phyloP scores from a whole-genome alignment of 2,329 filamentous ascomycete genomes.

The Trichocomaceae sp. region DNA sequence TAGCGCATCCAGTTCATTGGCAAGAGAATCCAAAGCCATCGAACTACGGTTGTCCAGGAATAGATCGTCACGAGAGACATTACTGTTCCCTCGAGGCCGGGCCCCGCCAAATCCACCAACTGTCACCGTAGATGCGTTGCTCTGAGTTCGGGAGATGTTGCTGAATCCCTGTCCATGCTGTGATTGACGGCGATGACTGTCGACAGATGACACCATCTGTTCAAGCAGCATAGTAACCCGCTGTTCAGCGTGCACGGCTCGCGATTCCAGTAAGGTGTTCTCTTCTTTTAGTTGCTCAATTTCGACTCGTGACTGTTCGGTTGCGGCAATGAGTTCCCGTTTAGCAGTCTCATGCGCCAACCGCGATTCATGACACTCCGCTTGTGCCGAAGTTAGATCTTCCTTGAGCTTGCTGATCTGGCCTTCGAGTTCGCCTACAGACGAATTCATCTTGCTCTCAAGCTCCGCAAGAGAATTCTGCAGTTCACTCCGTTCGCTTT shows the following conservation, averaged over 20 bases:
- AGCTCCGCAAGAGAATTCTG: conserved; percentile 62
- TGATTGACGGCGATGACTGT: conserved; percentile 80
- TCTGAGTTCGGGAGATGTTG: conserved; percentile 47
- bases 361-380: conserved; percentile 63
- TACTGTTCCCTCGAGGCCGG: conserved; percentile 36
- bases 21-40: conserved; percentile 79
- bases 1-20: conserved; percentile 83
- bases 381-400: conserved; percentile 60
- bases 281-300: conserved; percentile 77
- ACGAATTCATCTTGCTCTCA: conserved; percentile 61
- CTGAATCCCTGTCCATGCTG: conserved; percentile 38
- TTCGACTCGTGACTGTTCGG: conserved; percentile 56
- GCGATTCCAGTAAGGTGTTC: conserved; percentile 71
- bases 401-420: conserved; percentile 62
- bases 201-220: conserved; percentile 88
- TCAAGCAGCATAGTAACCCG: conserved; percentile 90
- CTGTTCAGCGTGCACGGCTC: conserved; percentile 82
- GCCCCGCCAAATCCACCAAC: conserved; percentile 21
- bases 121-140: conserved; percentile 48
- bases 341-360: conserved; percentile 49
- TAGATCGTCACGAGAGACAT: conserved; percentile 37
- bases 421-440: conserved; percentile 62
- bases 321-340: conserved; percentile 51
- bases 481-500: conserved; percentile 63
- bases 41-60: conserved; percentile 53